Percentiles rank a stretch among this genome's conserved stretches.
Conservation (phyloP, 148 eudicot genomes). For the Salicornia ramosissima region DNA sequence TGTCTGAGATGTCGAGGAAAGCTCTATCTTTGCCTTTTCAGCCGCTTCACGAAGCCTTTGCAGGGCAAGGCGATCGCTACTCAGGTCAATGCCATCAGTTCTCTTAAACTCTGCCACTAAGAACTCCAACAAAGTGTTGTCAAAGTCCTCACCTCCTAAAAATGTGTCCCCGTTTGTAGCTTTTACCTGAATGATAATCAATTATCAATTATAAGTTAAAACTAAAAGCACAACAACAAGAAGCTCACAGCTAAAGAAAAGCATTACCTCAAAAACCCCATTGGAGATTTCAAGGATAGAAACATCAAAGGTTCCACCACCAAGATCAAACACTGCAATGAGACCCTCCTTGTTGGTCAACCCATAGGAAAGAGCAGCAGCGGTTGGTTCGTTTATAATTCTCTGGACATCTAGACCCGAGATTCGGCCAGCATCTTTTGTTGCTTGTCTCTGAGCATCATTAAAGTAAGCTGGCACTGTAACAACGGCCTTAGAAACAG, state of each 20-base stretch:
- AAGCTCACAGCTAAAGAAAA: background rate
- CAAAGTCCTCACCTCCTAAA: slow-evolving; percentile 97
- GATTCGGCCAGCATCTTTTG: slow-evolving; percentile 92
- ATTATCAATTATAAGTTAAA: slow-evolving; percentile 9
- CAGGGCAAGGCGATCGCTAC: slow-evolving; percentile 72
- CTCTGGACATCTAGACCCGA: slow-evolving; percentile 93
- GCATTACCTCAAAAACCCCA: slow-evolving; percentile 91
- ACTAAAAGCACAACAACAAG: background rate
- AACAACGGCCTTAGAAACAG: slow-evolving; percentile 71
- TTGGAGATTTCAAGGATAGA: slow-evolving; percentile 88
- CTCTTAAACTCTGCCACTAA: slow-evolving; percentile 73
- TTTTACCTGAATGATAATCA: slow-evolving; percentile 52
- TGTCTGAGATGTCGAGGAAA: slow-evolving; percentile 90
- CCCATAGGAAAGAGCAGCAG: slow-evolving; percentile 99
- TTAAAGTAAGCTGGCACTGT: slow-evolving; percentile 97
- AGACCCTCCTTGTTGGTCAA: slow-evolving; percentile 88
- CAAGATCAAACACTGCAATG: slow-evolving; percentile 94
- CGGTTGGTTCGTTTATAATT: slow-evolving; percentile 95
- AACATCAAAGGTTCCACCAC: slow-evolving; percentile 98
- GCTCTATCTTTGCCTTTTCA: slow-evolving; percentile 92
- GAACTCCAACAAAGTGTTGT: slow-evolving; percentile 74
- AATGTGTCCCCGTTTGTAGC: slow-evolving; percentile 99
- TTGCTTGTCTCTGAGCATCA: slow-evolving; percentile 97
- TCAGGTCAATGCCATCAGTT: slow-evolving; percentile 67
- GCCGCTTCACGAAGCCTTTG: slow-evolving; percentile 96